phyloP scores from a whole-genome alignment of 179 eudicot genomes.

The Actinidia chinensis region DNA sequence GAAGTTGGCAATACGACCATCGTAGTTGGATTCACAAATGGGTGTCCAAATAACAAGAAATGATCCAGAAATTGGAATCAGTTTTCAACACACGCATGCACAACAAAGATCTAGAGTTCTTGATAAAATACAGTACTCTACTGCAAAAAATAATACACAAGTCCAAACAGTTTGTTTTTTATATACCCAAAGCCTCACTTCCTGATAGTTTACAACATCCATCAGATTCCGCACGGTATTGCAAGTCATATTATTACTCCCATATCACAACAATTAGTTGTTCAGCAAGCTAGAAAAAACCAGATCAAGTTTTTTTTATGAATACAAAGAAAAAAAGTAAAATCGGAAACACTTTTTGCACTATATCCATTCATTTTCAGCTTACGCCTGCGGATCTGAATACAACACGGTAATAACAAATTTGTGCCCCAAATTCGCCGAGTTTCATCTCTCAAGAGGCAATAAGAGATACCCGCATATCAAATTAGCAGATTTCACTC shows the following conservation, averaged over 20 bases:
- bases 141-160: not conserved
- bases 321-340: not conserved
- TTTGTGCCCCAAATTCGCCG: not conserved
- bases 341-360: not conserved
- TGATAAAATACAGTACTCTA: not conserved
- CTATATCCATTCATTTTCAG: conserved; percentile 7
- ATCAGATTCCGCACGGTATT: not conserved
- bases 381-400: not conserved
- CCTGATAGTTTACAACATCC: not conserved
- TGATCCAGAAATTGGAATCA: not conserved
- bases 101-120: not conserved
- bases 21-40: not conserved
- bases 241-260: not conserved
- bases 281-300: not conserved
- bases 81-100: not conserved
- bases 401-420: not conserved
- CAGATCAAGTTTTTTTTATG: not conserved
- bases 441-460: not conserved
- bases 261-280: not conserved
- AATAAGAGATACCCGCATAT: not conserved
- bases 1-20: not conserved
- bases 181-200: not conserved
- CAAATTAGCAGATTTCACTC: not conserved
- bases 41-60: not conserved
- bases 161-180: not conserved